A percentile compares a stretch with the other conserved stretches of the same genome.
Conservation (phyloP, 305 asterid genomes). For the Rubia occidens region DNA sequence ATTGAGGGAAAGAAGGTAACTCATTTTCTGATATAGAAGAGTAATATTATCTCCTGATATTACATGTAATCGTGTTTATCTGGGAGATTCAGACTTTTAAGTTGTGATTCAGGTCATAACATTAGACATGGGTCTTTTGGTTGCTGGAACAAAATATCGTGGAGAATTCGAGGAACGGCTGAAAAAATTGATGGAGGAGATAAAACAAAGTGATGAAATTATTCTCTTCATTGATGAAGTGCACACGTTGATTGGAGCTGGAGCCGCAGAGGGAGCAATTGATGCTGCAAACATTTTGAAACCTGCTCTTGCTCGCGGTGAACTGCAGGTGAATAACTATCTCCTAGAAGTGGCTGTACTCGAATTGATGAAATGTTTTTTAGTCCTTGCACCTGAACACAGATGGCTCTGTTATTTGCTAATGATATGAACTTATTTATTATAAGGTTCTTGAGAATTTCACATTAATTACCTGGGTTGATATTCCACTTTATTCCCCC, state of each 20-base stretch:
- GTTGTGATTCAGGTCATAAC: conserved; percentile 67
- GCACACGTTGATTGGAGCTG: conserved; percentile 96
- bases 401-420: not conserved
- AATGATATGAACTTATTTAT: not conserved
- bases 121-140: conserved; percentile 92
- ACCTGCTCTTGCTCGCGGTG: conserved; percentile 97
- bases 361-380: not conserved
- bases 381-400: not conserved
- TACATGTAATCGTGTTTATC: not conserved
- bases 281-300: conserved; percentile 97
- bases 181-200: conserved; percentile 96
- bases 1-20: conserved; percentile 84
- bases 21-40: not conserved
- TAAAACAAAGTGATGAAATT: conserved; percentile 84
- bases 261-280: conserved; percentile 99
- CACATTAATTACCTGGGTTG: not conserved
- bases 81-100: not conserved
- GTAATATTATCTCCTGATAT: not conserved
- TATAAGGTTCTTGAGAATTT: not conserved
- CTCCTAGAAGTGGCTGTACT: not conserved
- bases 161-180: conserved; percentile 97
- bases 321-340: conserved; percentile 55
- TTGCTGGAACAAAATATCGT: conserved; percentile 97
- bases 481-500: not conserved
- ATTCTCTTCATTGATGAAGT: conserved; percentile 96